These are phyloP conservation scores for Elsinoe batatas DNA, from an alignment of 2,329 filamentous ascomycete genomes.

Conservation along the genomic window DNA sequence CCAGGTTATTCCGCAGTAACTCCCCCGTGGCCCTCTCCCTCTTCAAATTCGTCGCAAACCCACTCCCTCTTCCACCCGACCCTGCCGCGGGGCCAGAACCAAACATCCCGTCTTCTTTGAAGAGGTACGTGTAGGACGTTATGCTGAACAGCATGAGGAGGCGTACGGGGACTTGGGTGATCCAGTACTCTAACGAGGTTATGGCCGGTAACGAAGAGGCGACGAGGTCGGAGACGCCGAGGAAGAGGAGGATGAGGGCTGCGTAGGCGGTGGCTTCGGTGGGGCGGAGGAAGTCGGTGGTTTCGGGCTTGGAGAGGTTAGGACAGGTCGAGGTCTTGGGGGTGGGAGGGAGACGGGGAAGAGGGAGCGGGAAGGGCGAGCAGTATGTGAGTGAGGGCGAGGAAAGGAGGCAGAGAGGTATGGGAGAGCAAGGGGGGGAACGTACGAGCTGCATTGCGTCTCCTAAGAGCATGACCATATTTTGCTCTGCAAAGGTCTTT, in stretches of 20 bases:
- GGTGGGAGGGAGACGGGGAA: slow-evolving; percentile 1
- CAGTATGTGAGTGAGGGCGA: background rate
- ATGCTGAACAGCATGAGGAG: slow-evolving; percentile 52
- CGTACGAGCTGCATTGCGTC: slow-evolving; percentile 73
- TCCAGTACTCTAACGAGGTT: slow-evolving; percentile 37
- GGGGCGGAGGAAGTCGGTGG: slow-evolving; percentile 56
- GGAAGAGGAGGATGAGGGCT: slow-evolving; percentile 61
- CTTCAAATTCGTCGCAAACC: slow-evolving; percentile 13
- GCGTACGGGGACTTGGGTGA: slow-evolving; percentile 51
- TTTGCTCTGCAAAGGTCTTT: slow-evolving; percentile 62
- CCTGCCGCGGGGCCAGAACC: slow-evolving; percentile 21
- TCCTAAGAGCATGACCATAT: slow-evolving; percentile 69
- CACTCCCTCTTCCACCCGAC: slow-evolving; percentile 17
- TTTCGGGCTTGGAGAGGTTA: slow-evolving; percentile 43
- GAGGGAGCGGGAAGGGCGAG: background rate
- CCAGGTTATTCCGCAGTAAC: slow-evolving; percentile 68
- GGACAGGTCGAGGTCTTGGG: background rate
- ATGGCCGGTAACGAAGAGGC: slow-evolving; percentile 37
- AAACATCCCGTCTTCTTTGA: slow-evolving; percentile 43
- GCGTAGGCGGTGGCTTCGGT: slow-evolving; percentile 57
- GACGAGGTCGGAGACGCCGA: slow-evolving; percentile 38
- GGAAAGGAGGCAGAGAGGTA: background rate
- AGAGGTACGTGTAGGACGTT: slow-evolving; percentile 56
- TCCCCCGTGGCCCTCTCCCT: slow-evolving; percentile 36
- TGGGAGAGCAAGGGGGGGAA: background rate